Evolutionary conservation across 768 basidiomycete species (phyloP).

Genomic region (Mycena leptocephala): DNA sequence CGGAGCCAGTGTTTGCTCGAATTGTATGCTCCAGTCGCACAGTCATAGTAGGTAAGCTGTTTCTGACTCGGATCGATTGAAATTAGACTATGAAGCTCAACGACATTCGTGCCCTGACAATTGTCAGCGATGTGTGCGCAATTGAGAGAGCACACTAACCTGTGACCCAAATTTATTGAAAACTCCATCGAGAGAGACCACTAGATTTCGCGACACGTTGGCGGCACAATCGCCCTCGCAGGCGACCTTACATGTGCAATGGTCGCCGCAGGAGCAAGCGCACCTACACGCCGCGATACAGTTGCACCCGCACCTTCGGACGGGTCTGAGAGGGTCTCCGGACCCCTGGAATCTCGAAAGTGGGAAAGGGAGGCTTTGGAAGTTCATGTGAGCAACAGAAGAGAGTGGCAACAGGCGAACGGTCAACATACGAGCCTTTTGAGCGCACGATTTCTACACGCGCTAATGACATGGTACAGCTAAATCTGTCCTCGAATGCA

Average conservation of each 20-base stretch:
- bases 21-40: constrained; percentile 18
- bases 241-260: constrained; percentile 25
- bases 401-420: neutral
- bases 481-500: neutral
- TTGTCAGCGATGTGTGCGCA: neutral
- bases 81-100: constrained; percentile 38
- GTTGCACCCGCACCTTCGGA: constrained; percentile 25
- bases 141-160: neutral
- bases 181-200: constrained; percentile 24
- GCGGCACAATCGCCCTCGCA: constrained; percentile 23
- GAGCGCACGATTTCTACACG: neutral
- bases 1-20: constrained; percentile 1
- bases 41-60: constrained; percentile 41
- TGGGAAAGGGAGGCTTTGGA: constrained; percentile 32
- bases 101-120: constrained; percentile 36
- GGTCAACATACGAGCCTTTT: neutral
- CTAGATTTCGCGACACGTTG: constrained; percentile 19
- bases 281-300: constrained; percentile 27
- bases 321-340: neutral
- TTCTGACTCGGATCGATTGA: constrained; percentile 20
- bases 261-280: constrained; percentile 26
- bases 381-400: constrained; percentile 21
- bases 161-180: neutral
- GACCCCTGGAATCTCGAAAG: constrained; percentile 10
- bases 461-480: neutral